These are phyloP conservation scores for Amorphotheca resinae DNA, from an alignment of 495 filamentous ascomycete species.

Conservation along the genomic window DNA sequence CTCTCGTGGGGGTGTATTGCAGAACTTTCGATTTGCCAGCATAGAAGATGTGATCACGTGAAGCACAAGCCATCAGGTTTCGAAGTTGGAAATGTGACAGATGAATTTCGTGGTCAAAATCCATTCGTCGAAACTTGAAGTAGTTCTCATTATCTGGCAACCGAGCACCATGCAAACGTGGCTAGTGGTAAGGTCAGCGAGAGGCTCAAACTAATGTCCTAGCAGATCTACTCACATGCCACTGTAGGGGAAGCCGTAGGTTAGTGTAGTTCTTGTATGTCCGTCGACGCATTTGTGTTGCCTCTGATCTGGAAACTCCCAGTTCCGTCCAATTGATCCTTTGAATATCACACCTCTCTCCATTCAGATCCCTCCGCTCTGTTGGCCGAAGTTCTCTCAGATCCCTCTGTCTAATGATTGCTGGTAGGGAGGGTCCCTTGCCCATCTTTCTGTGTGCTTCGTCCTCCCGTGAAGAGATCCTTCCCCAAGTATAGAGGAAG, in stretches of 20 bases:
- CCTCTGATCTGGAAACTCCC: conserved; percentile 46
- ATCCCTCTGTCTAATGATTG: conserved; percentile 7
- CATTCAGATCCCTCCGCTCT: conserved; percentile 31
- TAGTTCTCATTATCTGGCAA: conserved; percentile 36
- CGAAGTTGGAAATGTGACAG: conserved; percentile 84
- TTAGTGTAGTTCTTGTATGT: conserved; percentile 51
- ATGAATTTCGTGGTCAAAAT: conserved; percentile 47
- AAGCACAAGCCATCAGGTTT: conserved; percentile 63
- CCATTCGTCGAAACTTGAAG: conserved; percentile 62
- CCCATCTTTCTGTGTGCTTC: background rate
- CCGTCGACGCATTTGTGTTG: conserved; percentile 41
- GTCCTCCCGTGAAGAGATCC: background rate
- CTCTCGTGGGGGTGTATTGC: conserved; percentile 39
- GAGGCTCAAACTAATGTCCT: too few species aligned
- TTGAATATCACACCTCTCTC: conserved; percentile 58
- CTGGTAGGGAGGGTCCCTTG: conserved; percentile 1
- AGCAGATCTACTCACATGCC: conserved; percentile 25
- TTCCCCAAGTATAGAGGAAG: conserved; percentile 16
- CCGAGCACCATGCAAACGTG: conserved; percentile 16
- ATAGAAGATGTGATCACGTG: conserved; percentile 68
- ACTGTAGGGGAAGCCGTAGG: conserved; percentile 21
- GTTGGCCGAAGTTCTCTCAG: conserved; percentile 1
- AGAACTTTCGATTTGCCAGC: conserved; percentile 46
- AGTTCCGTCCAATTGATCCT: conserved; percentile 64
- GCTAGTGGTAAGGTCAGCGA: conserved; percentile 17